A percentile compares a stretch with the other conserved stretches of the same genome.
phyloP scores from a whole-genome alignment of 2,329 filamentous ascomycete genomes.

The Seiridium unicorne region DNA sequence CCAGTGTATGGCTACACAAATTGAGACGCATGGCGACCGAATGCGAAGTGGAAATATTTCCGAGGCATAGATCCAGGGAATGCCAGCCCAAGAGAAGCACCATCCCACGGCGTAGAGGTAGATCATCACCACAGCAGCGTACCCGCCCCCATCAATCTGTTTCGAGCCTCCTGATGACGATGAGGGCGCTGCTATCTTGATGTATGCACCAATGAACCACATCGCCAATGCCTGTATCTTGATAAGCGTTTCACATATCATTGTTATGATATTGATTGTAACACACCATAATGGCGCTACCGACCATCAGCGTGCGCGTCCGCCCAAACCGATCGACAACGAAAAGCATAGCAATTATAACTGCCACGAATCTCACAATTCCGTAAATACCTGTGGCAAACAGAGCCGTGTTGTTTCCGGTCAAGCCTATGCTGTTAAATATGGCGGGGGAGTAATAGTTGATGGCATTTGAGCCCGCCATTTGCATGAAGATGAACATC shows the following conservation, averaged over 20 bases:
- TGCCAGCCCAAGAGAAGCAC: conserved; percentile 22
- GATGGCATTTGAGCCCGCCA: conserved; percentile 56
- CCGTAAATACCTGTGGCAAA: conserved; percentile 74
- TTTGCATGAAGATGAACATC: neutral
- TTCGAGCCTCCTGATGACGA: neutral
- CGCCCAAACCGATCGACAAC: conserved; percentile 21
- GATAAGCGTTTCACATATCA: neutral
- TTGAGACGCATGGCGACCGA: conserved; percentile 18
- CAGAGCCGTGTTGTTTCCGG: conserved; percentile 42
- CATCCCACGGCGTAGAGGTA: conserved; percentile 21
- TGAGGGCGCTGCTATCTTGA: conserved; percentile 13
- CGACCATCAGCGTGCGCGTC: conserved; percentile 16
- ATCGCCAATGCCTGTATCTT: conserved; percentile 9
- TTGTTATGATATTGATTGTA: neutral
- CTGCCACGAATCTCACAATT: conserved; percentile 70
- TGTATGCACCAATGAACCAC: conserved; percentile 23
- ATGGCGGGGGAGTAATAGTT: conserved; percentile 74
- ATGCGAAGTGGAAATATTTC: conserved; percentile 23
- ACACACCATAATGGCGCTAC: conserved; percentile 16
- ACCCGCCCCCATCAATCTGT: conserved; percentile 10
- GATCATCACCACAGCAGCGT: conserved; percentile 17
- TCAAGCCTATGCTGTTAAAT: conserved; percentile 54
- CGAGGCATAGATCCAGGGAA: conserved; percentile 24
- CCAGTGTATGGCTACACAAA: conserved; percentile 24
- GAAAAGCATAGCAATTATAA: conserved; percentile 50